Conservation (phyloP, 75 land plant species). For the Sequoia sempervirens region DNA sequence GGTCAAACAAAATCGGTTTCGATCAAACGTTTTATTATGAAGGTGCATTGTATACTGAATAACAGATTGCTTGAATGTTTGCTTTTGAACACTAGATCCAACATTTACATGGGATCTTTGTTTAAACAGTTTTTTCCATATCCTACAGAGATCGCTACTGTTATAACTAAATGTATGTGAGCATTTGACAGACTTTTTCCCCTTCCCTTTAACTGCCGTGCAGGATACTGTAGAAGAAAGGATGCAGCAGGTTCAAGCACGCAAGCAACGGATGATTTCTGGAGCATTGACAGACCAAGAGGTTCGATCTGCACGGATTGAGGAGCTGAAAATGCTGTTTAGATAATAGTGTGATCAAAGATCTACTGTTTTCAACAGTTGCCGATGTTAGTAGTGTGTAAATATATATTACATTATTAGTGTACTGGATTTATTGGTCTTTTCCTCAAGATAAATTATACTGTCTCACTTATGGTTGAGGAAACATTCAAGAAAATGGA, state of each 20-base stretch:
- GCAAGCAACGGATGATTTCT: constrained; percentile 80
- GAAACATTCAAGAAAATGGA: neutral
- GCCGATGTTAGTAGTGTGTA: neutral
- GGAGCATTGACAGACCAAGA: constrained; percentile 91
- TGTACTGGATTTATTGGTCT: neutral
- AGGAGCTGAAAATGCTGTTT: constrained; percentile 93
- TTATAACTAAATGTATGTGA: neutral
- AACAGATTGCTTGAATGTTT: neutral
- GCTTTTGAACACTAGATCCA: neutral
- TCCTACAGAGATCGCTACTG: neutral
- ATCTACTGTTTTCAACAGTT: neutral
- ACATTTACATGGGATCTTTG: neutral
- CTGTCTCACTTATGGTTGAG: neutral
- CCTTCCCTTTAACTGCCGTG: neutral
- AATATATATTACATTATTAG: neutral
- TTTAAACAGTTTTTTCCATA: neutral
- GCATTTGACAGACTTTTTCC: neutral
- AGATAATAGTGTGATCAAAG: constrained; percentile 26
- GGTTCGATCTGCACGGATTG: constrained; percentile 71
- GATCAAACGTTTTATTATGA: constrained; percentile 78
- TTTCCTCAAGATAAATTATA: neutral
- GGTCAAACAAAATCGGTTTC: constrained; percentile 67
- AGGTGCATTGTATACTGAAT: constrained; percentile 29
- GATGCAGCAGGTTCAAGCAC: constrained; percentile 79
- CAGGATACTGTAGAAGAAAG: constrained; percentile 88